Evolutionary conservation across 2,329 filamentous ascomycete species (phyloP).

Genomic region (Helicocarpus griseus): DNA sequence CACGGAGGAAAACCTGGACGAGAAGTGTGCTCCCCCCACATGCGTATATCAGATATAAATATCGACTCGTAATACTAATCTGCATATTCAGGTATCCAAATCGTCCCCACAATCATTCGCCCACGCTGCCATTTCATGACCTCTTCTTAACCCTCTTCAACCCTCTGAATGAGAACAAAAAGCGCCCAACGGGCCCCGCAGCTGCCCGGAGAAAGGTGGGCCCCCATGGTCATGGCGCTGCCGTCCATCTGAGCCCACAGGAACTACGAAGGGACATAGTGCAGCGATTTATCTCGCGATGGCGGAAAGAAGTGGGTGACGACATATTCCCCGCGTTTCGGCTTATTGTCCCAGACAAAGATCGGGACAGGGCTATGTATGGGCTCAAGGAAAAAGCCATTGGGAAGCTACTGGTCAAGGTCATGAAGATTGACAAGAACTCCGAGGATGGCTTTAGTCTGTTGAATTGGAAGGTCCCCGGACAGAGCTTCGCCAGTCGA

Average conservation of each 20-base stretch:
- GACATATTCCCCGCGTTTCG: conserved; percentile 92
- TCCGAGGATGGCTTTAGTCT: conserved; percentile 81
- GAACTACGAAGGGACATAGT: conserved; percentile 75
- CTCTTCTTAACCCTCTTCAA: conserved; percentile 73
- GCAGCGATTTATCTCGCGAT: conserved; percentile 72
- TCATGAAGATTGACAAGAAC: conserved; percentile 84
- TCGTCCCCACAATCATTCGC: conserved; percentile 68
- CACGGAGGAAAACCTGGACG: conserved; percentile 39
- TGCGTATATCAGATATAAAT: background rate
- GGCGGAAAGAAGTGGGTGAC: conserved; percentile 78
- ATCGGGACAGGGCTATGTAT: conserved; percentile 85
- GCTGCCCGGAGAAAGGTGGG: conserved; percentile 49
- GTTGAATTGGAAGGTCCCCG: conserved; percentile 85
- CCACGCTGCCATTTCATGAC: conserved; percentile 72
- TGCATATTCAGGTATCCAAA: conserved; percentile 60
- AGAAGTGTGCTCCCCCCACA: conserved; percentile 30
- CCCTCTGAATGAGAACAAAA: conserved; percentile 67
- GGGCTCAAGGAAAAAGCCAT: conserved; percentile 88
- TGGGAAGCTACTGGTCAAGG: conserved; percentile 79
- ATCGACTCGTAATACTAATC: background rate
- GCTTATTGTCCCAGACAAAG: conserved; percentile 85
- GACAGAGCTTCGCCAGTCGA: conserved; percentile 50
- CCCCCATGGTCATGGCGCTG: conserved; percentile 40
- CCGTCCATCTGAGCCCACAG: conserved; percentile 52
- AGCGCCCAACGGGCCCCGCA: conserved; percentile 50